Conservation (phyloP, 1,284 basidiomycete species). For the Boletellus deceptivus region DNA sequence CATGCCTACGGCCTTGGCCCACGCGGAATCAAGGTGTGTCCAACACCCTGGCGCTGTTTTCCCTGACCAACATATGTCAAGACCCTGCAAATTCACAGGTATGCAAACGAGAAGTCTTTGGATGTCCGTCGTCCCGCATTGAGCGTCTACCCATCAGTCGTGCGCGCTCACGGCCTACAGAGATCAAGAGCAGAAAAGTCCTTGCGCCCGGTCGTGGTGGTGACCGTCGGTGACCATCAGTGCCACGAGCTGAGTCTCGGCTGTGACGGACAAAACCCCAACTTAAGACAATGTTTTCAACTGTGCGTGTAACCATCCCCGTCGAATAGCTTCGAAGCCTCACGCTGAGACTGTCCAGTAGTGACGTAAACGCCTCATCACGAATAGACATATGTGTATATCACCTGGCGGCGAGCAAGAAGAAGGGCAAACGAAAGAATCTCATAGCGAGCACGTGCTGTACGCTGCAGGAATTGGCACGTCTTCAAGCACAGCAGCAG, state of each 20-base stretch:
- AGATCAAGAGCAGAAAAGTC: constrained; percentile 47
- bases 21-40: too few relatives aligned
- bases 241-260: constrained; percentile 57
- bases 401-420: constrained; percentile 54
- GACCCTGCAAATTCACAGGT: neutral
- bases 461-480: constrained; percentile 50
- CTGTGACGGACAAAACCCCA: constrained; percentile 65
- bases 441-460: constrained; percentile 50
- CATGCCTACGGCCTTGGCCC: too few relatives aligned
- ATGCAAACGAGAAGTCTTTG: neutral
- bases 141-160: constrained; percentile 32
- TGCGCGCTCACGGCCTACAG: constrained; percentile 46
- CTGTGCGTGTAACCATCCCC: constrained; percentile 39
- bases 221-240: constrained; percentile 51
- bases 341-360: constrained; percentile 31
- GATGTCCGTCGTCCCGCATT: neutral
- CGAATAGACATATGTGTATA: constrained; percentile 53
- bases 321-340: neutral
- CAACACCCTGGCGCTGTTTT: too few relatives aligned
- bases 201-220: constrained; percentile 63
- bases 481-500: constrained; percentile 40
- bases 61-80: neutral
- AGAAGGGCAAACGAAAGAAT: constrained; percentile 52
- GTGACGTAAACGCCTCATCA: constrained; percentile 38
- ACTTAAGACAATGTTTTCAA: constrained; percentile 49